Conservation (phyloP, 352 stramenopile genomes). For the Globisporangium okanoganense region DNA sequence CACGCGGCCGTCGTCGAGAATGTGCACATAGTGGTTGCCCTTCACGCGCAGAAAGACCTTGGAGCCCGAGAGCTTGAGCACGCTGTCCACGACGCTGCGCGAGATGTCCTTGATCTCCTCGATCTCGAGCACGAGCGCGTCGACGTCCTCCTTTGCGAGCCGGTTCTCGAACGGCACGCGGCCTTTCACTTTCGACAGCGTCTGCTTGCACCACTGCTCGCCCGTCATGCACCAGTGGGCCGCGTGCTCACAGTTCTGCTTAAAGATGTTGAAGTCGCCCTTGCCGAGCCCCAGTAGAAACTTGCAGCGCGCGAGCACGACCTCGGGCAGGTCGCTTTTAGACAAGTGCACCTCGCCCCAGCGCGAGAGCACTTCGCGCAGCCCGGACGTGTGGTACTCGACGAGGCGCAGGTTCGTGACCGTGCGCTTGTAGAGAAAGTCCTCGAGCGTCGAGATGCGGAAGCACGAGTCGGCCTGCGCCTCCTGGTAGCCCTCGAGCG, state of each 20-base stretch:
- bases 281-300: conserved; percentile 72
- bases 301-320: conserved; percentile 79
- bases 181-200: conserved; percentile 60
- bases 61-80: conserved; percentile 57
- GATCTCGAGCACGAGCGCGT: conserved; percentile 63
- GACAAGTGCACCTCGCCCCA: conserved; percentile 87
- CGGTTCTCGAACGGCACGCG: conserved; percentile 80
- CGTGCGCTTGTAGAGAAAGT: conserved; percentile 72
- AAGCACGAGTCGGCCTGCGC: conserved; percentile 85
- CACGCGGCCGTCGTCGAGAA: conserved; percentile 48
- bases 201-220: conserved; percentile 89
- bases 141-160: conserved; percentile 70
- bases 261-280: conserved; percentile 87
- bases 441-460: conserved; percentile 81
- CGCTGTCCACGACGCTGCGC: conserved; percentile 56
- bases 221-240: conserved; percentile 88
- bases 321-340: conserved; percentile 76
- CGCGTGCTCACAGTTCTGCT: conserved; percentile 85
- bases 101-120: conserved; percentile 76
- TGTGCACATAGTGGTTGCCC: conserved; percentile 60
- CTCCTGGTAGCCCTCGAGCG: conserved; percentile 62
- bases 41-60: conserved; percentile 67
- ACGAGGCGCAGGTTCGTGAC: conserved; percentile 66
- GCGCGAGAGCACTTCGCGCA: conserved; percentile 72
- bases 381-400: conserved; percentile 80